Evolutionary conservation across 106 monocot species (phyloP).

Genomic region (Dioscorea alata): DNA sequence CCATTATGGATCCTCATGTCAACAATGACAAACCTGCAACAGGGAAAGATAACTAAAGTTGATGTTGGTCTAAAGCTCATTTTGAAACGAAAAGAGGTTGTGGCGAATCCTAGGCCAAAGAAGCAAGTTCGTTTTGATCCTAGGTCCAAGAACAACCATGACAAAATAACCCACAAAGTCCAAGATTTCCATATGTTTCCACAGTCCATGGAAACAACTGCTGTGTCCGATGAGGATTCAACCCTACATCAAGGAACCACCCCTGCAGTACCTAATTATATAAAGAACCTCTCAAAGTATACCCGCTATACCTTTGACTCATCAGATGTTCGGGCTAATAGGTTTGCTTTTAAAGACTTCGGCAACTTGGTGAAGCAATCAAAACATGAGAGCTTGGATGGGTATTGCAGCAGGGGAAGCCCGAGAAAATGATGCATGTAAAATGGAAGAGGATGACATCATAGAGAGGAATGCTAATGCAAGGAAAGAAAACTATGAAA

Average conservation of each 20-base stretch:
- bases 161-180: constrained; percentile 13
- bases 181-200: constrained; percentile 7
- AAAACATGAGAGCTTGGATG: constrained; percentile 17
- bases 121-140: constrained; percentile 83
- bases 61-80: constrained; percentile 64
- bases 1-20: not conserved
- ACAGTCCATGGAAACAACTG: constrained; percentile 10
- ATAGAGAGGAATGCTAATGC: not conserved
- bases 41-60: constrained; percentile 3
- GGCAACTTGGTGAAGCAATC: constrained; percentile 39
- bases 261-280: constrained; percentile 60
- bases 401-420: constrained; percentile 35
- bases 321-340: constrained; percentile 48
- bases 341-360: constrained; percentile 64
- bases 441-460: constrained; percentile 61
- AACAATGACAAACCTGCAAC: not conserved
- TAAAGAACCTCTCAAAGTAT: constrained; percentile 82
- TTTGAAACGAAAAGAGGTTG: constrained; percentile 66
- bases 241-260: constrained; percentile 12
- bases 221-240: not conserved
- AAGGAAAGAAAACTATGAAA: constrained; percentile 4
- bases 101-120: constrained; percentile 47
- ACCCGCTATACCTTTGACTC: constrained; percentile 55
- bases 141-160: constrained; percentile 8
- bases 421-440: constrained; percentile 34